Base-by-base conservation (phyloP, 2,329 filamentous ascomycete species). In the Penicillium sp. region DNA sequence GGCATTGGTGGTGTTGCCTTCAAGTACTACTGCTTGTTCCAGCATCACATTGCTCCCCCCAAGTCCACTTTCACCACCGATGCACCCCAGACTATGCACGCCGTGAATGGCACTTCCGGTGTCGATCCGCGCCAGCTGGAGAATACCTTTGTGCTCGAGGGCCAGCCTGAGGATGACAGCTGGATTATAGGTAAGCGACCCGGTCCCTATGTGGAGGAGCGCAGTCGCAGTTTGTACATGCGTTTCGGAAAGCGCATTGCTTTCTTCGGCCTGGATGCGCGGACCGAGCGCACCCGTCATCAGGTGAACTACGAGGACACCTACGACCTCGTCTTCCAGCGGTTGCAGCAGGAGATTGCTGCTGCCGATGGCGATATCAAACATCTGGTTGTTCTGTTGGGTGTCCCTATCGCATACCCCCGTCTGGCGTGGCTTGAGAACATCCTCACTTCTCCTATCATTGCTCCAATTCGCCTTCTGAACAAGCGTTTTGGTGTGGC, bases 351-450 rank as follows among this genome's bases (percentile, higher is more conserved):
- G 11, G 83, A 87, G 61, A 75, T 87, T 11, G 67, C 73, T 0
- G 79, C 77, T 0, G 70, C 76, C 6, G 80, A 83, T 55, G 80
- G 79, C 27, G 78, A 83, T 19, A 82, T 88, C 69, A 87, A 85
- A 73, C 86, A 88, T 67, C 69, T 88, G 22, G 77, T 88, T 39
- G 73, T 88, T 22, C 75, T 88, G 11, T 77, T 88, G 2, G 89
- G 89, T 55, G 86, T 90, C 22, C 90, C 92, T 0, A 93, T 96
- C 65, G 79, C 79, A 1, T 81, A 84, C 62, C 82, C 81, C 1
- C 91, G 93, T 65, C 82, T 97, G 53, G 95, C 93, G n/a, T 97
- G 93, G 93, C 82, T 97, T 5, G 93, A 98, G 73, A 97, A 96
- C 69, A 90, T 97, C 56, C 85, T 98, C 65, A 84, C 84, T 16